phyloP scores from a whole-genome alignment of 2,329 filamentous ascomycete genomes.

The Didymella sp. region DNA sequence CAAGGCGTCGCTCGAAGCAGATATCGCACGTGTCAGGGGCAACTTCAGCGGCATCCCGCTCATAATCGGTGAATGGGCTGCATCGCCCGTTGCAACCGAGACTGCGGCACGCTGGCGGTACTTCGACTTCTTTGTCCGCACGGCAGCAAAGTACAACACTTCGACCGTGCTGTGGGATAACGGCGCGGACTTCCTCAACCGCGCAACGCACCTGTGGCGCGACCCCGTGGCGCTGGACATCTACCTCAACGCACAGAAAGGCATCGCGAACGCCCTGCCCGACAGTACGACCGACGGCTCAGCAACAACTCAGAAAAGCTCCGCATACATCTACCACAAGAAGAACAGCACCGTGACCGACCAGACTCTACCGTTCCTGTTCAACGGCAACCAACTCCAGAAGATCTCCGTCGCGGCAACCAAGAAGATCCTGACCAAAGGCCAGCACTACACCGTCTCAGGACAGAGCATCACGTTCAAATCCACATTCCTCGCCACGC shows the following conservation, averaged over 20 bases:
- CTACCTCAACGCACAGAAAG: constrained; percentile 54
- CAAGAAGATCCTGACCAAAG: constrained; percentile 46
- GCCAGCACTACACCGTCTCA: constrained; percentile 58
- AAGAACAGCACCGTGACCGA: constrained; percentile 54
- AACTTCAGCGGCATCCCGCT: constrained; percentile 65
- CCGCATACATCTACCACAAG: constrained; percentile 64
- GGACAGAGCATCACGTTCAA: constrained; percentile 57
- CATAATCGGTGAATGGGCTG: constrained; percentile 65
- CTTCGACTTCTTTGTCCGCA: constrained; percentile 61
- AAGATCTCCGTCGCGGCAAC: constrained; percentile 44
- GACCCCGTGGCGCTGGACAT: constrained; percentile 60
- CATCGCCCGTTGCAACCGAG: constrained; percentile 59
- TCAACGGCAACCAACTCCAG: constrained; percentile 63
- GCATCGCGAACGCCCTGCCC: constrained; percentile 58
- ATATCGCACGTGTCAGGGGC: constrained; percentile 59
- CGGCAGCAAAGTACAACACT: constrained; percentile 59
- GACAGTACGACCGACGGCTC: constrained; percentile 60
- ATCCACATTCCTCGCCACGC: constrained; percentile 55
- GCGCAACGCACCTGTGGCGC: constrained; percentile 57
- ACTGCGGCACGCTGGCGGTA: constrained; percentile 65
- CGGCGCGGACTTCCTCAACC: constrained; percentile 62
- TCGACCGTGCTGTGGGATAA: constrained; percentile 66
- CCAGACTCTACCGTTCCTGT: constrained; percentile 57
- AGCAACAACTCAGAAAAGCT: constrained; percentile 57
- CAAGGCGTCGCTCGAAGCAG: constrained; percentile 57